phyloP scores from a whole-genome alignment of 1,284 basidiomycete species.

The Sanguinoderma infundibulare region DNA sequence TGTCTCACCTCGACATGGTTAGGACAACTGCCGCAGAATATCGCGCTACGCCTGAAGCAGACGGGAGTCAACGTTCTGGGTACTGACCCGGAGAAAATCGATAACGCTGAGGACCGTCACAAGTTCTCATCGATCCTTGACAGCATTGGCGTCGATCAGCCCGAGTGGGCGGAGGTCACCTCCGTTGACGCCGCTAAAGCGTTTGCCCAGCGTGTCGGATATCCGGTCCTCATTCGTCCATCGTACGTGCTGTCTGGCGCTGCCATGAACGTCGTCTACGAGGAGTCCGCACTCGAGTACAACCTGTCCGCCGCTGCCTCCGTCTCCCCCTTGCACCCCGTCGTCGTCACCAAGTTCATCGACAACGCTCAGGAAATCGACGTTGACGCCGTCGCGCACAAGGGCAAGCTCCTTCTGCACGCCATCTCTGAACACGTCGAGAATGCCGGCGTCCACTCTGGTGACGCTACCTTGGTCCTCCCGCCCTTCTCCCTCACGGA shows the following conservation, averaged over 20 bases:
- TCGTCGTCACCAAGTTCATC: conserved; percentile 99
- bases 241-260: conserved; percentile 99
- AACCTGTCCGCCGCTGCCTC: conserved; percentile 94
- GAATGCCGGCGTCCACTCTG: conserved; percentile 98
- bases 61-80: conserved; percentile 93
- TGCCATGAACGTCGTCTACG: conserved; percentile 99
- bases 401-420: conserved; percentile 94
- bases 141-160: conserved; percentile 95
- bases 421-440: conserved; percentile 99
- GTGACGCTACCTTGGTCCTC: conserved; percentile 96
- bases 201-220: conserved; percentile 89
- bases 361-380: conserved; percentile 98
- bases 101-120: conserved; percentile 98
- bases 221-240: conserved; percentile 94
- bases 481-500: conserved; percentile 90
- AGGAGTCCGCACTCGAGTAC: conserved; percentile 88
- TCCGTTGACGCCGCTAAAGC: conserved; percentile 90
- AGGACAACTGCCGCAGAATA: conserved; percentile 98
- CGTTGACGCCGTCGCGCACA: conserved; percentile 95
- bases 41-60: conserved; percentile 93
- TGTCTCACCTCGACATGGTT: conserved; percentile 1
- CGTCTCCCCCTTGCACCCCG: conserved; percentile 96
- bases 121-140: conserved; percentile 98
- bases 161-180: conserved; percentile 93
- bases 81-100: conserved; percentile 95